A percentile compares a stretch with the other conserved stretches of the same genome.
Conservation (phyloP, 179 eudicot genomes). For the Pouteria campechiana region DNA sequence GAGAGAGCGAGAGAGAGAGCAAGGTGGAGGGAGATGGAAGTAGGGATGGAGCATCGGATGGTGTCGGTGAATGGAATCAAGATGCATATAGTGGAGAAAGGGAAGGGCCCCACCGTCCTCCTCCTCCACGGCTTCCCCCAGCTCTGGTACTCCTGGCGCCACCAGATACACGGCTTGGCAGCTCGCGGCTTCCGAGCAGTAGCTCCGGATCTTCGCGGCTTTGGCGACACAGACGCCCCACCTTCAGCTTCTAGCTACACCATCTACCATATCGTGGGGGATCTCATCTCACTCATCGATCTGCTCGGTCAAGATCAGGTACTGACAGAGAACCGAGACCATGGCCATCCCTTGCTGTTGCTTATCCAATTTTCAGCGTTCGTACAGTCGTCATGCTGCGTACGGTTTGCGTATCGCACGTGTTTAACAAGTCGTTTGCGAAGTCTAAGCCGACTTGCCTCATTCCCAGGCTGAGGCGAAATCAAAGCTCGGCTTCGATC, state of each 20-base stretch:
- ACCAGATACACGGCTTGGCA: conserved; percentile 39
- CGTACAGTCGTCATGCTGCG: too few relatives aligned
- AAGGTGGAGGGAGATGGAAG: too few relatives aligned
- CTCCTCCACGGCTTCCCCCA: conserved; percentile 74
- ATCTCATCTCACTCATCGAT: conserved; percentile 45
- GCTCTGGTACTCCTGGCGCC: conserved; percentile 68
- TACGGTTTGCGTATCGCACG: too few relatives aligned
- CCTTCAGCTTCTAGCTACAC: conserved; percentile 23
- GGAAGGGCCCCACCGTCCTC: conserved; percentile 32
- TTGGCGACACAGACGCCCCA: conserved; percentile 49
- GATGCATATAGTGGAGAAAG: conserved; percentile 45
- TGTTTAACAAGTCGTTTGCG: too few relatives aligned
- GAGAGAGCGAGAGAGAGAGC: too few relatives aligned
- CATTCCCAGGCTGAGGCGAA: too few relatives aligned
- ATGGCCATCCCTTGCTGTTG: too few relatives aligned
- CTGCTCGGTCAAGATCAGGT: conserved; percentile 7
- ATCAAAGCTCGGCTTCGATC: too few relatives aligned
- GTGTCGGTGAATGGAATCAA: conserved; percentile 32
- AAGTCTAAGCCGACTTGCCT: too few relatives aligned
- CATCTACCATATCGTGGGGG: conserved; percentile 38
- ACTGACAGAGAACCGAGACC: too few relatives aligned
- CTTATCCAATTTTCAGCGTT: too few relatives aligned
- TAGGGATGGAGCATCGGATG: conserved; percentile 26
- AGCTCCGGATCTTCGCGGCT: conserved; percentile 64
- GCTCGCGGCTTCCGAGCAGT: conserved; percentile 42